Evolutionary conservation across 2,329 filamentous ascomycete genomes (phyloP), one percentile per base, ranked within the genome.

Genomic region (Aspergillus uvarum): DNA sequence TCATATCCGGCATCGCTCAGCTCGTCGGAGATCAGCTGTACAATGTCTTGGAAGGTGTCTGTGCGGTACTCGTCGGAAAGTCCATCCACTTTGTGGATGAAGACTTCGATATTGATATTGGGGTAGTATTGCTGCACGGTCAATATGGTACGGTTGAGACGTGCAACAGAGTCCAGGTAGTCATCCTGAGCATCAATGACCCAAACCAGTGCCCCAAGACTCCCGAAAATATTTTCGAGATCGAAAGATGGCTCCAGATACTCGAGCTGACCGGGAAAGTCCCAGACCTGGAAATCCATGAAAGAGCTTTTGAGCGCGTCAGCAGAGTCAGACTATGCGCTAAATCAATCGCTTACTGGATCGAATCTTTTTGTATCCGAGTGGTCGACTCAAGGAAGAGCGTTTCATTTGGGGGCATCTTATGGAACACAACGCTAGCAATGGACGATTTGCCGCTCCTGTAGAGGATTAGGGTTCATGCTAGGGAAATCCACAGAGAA

Each of bases 391-490:
- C 95, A 19, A 99, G 84, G 70, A 96, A 99, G 16, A 99, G 80
- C 0, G 95, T 98, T 79, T 99, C 96, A 68, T 91, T 96, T 2
- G 95, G 93, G 3, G 94, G 92, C 72, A 98, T 88, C 75, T 99
- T 99, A 78, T 98, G 93, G 72, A 99, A 98, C n/a, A 99, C 94
- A 51, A 99, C 96, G 72, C 92, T 98, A 26, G 93, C 95, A 73
- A 99, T 98, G 5, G 95, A 99, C 0, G 95, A 98, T 75, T 99
- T 99, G 62, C 95, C 95, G 73, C 93, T 97, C 80, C 95, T 99
- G 67, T 26, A 65, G 24, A 56, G 16, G 35, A 58, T 76, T 56
- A 72, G 58, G 26, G 59, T 19, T 24, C 21, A 14, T 14, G 8
- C 5, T 24, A 48, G 12, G 22, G 2, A 10, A 5, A 21, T 7